Evolutionary conservation across 1,139 yeast species (phyloP).

Genomic region (Scheffersomyces titani): DNA sequence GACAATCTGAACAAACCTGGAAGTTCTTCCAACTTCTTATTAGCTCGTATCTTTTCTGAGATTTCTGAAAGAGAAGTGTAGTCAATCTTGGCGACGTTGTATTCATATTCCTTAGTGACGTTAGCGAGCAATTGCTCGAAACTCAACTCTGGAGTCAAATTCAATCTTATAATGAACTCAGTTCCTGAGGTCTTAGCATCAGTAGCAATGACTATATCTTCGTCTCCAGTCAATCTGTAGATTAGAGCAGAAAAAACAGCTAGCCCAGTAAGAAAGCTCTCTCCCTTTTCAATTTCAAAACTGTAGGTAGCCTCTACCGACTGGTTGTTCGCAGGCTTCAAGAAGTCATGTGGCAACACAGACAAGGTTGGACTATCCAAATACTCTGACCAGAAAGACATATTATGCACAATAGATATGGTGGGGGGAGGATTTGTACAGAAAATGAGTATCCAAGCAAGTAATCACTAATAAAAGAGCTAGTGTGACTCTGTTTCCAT

Average conservation of each 20-base stretch:
- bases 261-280: constrained; percentile 54
- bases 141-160: constrained; percentile 52
- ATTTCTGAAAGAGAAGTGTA: constrained; percentile 56
- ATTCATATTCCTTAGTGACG: constrained; percentile 45
- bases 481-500: background rate
- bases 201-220: constrained; percentile 84
- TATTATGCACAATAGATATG: constrained; percentile 3
- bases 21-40: constrained; percentile 52
- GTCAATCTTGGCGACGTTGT: constrained; percentile 39
- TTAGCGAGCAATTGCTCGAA: constrained; percentile 53
- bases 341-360: constrained; percentile 83
- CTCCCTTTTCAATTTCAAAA: constrained; percentile 28
- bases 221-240: constrained; percentile 88
- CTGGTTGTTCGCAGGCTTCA: constrained; percentile 72
- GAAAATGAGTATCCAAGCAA: background rate
- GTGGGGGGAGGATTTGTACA: background rate
- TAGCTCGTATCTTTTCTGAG: constrained; percentile 48
- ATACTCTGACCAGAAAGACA: constrained; percentile 60
- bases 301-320: constrained; percentile 62
- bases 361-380: constrained; percentile 84
- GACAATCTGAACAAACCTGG: constrained; percentile 70
- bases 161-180: constrained; percentile 63
- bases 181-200: constrained; percentile 41
- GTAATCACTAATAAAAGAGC: background rate
- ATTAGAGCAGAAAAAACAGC: constrained; percentile 74